A percentile compares a stretch with the other conserved stretches of the same genome.
These are phyloP conservation scores for Tolypocladium capitatum DNA, from an alignment of 2,329 filamentous ascomycete genomes.

Conservation along the genomic window DNA sequence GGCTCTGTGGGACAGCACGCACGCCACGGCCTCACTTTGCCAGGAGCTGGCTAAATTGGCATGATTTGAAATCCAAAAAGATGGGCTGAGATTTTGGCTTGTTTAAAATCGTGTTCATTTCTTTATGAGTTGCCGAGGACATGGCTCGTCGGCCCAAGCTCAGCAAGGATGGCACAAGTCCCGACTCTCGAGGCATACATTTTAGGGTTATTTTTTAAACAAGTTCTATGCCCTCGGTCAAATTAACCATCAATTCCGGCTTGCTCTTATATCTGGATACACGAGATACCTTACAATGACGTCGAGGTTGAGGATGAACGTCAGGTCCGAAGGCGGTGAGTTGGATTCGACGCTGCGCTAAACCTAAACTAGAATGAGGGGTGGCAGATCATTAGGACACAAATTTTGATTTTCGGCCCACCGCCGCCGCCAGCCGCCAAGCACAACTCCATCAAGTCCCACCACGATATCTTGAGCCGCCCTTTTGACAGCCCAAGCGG, in stretches of 20 bases:
- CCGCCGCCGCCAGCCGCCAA: slow-evolving; percentile 4
- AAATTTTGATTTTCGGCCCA: slow-evolving; percentile 22
- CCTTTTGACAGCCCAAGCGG: background rate
- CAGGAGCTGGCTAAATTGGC: background rate
- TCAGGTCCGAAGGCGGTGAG: slow-evolving; percentile 18
- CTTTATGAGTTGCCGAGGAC: background rate
- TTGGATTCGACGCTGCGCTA: slow-evolving; percentile 9
- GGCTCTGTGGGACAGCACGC: background rate
- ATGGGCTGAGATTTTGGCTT: background rate
- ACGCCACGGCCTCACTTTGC: too few relatives aligned
- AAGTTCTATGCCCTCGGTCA: too few relatives aligned
- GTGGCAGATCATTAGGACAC: slow-evolving; percentile 26
- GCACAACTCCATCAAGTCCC: background rate
- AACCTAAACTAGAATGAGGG: slow-evolving; percentile 18
- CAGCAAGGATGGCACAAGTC: background rate
- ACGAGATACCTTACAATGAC: background rate
- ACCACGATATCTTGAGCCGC: background rate
- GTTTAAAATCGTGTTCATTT: background rate
- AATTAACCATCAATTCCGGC: background rate
- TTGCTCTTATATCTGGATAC: background rate
- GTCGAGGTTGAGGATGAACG: background rate
- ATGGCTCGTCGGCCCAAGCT: too few relatives aligned
- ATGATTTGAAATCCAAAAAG: background rate
- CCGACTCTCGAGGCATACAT: background rate
- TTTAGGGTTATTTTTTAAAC: background rate